phyloP scores from a whole-genome alignment of 371 early-diverging fungal species.

The Choanephora cucurbitarum region DNA sequence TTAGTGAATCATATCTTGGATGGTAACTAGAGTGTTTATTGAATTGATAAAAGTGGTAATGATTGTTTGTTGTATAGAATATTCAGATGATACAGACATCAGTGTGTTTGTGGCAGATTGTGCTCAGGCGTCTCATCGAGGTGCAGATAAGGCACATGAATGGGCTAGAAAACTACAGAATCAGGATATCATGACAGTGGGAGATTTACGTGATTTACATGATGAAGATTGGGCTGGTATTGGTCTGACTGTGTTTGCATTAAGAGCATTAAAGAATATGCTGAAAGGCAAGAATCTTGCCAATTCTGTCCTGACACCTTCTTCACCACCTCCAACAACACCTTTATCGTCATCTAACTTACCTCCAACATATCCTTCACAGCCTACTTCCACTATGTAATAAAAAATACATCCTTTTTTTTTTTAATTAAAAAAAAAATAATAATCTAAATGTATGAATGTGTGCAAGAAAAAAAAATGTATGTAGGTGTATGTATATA shows the following conservation, averaged over 20 bases:
- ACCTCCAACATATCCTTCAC: background rate
- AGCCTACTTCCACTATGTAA: background rate
- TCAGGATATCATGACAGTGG: constrained; percentile 83
- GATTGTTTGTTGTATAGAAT: too few species aligned
- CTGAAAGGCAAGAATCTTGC: constrained; percentile 56
- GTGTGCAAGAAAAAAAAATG: background rate
- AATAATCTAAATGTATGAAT: background rate
- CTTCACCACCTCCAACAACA: background rate
- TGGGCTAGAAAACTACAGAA: constrained; percentile 71
- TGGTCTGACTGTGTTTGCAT: constrained; percentile 86
- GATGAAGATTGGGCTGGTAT: constrained; percentile 79
- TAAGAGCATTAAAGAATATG: constrained; percentile 82
- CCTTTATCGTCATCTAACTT: background rate
- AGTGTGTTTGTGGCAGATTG: constrained; percentile 72
- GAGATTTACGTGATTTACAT: constrained; percentile 73
- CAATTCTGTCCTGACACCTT: background rate
- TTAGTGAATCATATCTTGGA: background rate
- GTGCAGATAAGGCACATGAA: constrained; percentile 71
- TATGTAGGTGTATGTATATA: too few species aligned
- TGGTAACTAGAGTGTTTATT: too few species aligned
- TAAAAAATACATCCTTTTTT: background rate
- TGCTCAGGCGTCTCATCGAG: constrained; percentile 66
- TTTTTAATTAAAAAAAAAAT: background rate
- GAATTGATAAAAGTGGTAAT: too few species aligned
- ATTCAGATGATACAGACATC: constrained; percentile 62